Evolutionary conservation across 1,284 basidiomycete species (phyloP), one percentile per base, ranked within the genome.

Genomic region (Termitomyces sp.): DNA sequence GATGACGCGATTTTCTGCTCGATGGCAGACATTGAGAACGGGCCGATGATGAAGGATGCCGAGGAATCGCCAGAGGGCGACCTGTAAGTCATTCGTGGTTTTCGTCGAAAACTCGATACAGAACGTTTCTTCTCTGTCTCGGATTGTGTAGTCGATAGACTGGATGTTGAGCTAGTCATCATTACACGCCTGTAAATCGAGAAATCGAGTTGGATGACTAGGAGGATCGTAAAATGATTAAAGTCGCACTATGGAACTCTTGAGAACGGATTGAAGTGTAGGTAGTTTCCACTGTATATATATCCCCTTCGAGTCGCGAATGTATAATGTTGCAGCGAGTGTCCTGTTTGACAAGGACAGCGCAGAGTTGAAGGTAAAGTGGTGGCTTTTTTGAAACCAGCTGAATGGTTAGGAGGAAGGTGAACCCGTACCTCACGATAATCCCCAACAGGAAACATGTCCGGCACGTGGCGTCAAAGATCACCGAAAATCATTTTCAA

Each of bases 41-140:
- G 59, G 21, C 61, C 56, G 33, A 62, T 59, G 13, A 65, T 64
- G 38, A 58, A 59, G 31, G 66, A 65, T 30, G 24, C 2, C 24
- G 24, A 24, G 3, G 68, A 65, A 21, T 64, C 67, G 52, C 66
- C 68, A 30, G 69, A 63, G 1, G 79, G 79, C n/a, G 79, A 81
- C 54, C 71, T 76, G 66, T 82, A 80, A 17, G 80, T 82, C 55
- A 70, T 53, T 55, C 66, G 58, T 33, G 80, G 80, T 64, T 81
- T 81, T 56, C 80, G 71, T 53, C 79, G 72, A 21, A 58, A 41
- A 13, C 19, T 53, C 4, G 53, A 55, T 6, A 17, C 0, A 9
- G 53, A 17, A 33, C 17, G 38, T 19, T 47, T 39, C 31, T 47
- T 39, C 31, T 39, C 45, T 19, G 41, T 46, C 30, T 50, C 43